Evolutionary conservation across 176 grass and related monocot genomes (phyloP).

Genomic region (Aegilops sharonensis): DNA sequence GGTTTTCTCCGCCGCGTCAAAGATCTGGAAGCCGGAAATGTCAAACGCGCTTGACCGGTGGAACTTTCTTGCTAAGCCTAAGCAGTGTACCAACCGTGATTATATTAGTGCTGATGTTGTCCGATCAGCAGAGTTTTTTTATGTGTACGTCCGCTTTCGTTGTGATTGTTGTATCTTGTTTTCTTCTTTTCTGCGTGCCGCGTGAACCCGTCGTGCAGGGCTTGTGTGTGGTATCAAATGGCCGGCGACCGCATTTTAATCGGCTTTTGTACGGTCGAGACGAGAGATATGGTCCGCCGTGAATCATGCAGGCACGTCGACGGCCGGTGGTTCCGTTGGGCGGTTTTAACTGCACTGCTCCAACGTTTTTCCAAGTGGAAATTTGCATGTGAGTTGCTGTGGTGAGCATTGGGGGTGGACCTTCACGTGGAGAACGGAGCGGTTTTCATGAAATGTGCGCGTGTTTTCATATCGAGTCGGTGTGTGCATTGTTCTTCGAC

Average conservation of each 20-base stretch:
- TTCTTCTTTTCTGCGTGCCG: not conserved
- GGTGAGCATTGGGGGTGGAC: no score
- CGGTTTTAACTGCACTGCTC: not conserved
- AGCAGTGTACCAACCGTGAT: not conserved
- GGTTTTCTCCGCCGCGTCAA: not conserved
- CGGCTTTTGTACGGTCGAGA: not conserved
- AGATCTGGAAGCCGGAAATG: not conserved
- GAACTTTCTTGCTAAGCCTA: not conserved
- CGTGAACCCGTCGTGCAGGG: not conserved
- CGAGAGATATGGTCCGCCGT: not conserved
- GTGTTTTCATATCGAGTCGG: no score
- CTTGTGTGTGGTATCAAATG: not conserved
- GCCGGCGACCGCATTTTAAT: not conserved
- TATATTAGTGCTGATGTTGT: not conserved
- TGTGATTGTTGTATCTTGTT: no score
- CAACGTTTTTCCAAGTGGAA: not conserved
- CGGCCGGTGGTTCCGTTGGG: not conserved
- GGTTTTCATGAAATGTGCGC: no score
- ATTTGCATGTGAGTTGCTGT: no score
- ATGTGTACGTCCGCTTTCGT: no score
- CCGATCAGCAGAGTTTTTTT: not conserved
- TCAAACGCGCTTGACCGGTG: conserved; percentile 14
- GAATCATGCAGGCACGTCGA: not conserved
- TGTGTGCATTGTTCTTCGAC: no score
- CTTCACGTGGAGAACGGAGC: no score